A percentile compares a stretch with the other conserved stretches of the same genome.
phyloP scores from a whole-genome alignment of 164 flowering plant genomes.

The Annona cherimola region DNA sequence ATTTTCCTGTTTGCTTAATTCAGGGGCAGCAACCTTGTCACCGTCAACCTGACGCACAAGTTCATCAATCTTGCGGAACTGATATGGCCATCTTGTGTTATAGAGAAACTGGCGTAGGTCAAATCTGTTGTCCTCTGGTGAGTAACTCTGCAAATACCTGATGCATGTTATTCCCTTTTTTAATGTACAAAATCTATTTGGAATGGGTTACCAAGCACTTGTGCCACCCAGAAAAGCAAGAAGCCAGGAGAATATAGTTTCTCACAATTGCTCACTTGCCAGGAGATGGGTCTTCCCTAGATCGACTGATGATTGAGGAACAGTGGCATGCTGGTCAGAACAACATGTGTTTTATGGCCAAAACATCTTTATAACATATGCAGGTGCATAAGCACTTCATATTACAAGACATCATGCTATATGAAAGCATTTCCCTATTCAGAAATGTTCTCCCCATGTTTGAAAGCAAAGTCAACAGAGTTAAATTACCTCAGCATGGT shows the following conservation, averaged over 20 bases:
- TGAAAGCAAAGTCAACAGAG: background rate
- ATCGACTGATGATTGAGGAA: background rate
- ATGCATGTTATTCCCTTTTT: background rate
- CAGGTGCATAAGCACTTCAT: background rate
- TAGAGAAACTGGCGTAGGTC: conserved; percentile 93
- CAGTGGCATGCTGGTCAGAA: background rate
- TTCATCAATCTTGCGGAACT: conserved; percentile 87
- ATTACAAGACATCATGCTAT: background rate
- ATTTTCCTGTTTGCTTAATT: conserved; percentile 16
- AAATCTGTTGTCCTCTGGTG: conserved; percentile 93
- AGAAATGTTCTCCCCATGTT: background rate
- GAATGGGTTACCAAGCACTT: background rate
- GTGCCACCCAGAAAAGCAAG: background rate
- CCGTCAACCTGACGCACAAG: conserved; percentile 41
- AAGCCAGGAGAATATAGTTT: background rate
- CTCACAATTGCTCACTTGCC: background rate
- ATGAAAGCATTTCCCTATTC: background rate
- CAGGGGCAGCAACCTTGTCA: background rate
- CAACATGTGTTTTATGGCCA: no score
- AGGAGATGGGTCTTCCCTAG: background rate
- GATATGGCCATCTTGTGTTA: conserved; percentile 91
- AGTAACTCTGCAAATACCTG: conserved; percentile 71
- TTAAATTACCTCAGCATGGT: conserved; percentile 82
- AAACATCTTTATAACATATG: no score
- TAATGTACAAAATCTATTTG: background rate